Percentiles rank a stretch among this genome's conserved stretches.
These are phyloP conservation scores for Solanum appendiculatum DNA, from an alignment of 257 asterid genomes.

Conservation along the genomic window DNA sequence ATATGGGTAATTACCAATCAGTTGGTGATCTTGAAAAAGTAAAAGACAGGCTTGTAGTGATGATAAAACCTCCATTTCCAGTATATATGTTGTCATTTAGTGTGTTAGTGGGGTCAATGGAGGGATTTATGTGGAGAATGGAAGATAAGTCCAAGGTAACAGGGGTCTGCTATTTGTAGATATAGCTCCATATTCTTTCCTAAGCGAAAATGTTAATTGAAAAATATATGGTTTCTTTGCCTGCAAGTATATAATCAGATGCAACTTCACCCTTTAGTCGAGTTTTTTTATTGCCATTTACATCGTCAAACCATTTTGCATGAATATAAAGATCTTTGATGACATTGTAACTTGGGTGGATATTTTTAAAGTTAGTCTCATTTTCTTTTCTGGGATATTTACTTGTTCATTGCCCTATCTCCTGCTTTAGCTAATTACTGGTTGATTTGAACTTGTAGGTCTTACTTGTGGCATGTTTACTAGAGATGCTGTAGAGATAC, in stretches of 20 bases:
- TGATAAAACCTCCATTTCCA: background rate
- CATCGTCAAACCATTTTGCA: background rate
- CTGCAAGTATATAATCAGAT: background rate
- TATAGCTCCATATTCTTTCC: background rate
- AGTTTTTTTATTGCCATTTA: background rate
- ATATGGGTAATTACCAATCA: background rate
- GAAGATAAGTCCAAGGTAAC: background rate
- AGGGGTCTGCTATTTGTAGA: background rate
- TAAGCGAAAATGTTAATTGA: background rate
- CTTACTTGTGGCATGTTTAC: conserved; percentile 75
- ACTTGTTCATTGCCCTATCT: background rate
- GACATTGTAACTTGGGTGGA: background rate
- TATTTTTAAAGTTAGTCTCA: background rate
- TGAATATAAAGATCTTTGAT: background rate
- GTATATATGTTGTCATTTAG: background rate
- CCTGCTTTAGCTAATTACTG: conserved; percentile 7
- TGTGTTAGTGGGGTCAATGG: background rate
- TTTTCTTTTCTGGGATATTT: background rate
- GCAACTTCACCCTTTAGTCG: background rate
- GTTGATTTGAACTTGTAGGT: conserved; percentile 40
- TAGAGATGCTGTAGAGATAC: conserved; percentile 48
- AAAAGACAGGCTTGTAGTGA: background rate
- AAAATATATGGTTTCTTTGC: background rate
- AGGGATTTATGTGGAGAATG: background rate
- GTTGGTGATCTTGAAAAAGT: background rate